These are phyloP conservation scores for Straminergon stramineum DNA, from an alignment of 225 moss, liverwort and hornwort species.

Conservation along the genomic window DNA sequence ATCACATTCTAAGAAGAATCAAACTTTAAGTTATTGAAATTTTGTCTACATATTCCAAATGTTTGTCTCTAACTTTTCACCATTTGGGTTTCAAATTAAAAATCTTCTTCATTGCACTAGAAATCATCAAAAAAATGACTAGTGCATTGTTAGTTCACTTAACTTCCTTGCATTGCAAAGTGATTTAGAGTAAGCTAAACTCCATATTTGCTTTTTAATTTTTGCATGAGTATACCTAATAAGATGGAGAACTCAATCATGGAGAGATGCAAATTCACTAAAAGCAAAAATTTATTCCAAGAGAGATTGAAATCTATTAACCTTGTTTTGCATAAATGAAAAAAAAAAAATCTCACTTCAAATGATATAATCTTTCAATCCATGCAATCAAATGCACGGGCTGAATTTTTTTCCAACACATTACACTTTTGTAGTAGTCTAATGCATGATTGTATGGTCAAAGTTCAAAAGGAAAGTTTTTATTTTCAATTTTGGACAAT, in stretches of 20 bases:
- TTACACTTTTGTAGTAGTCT: background rate
- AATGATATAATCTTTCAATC: background rate
- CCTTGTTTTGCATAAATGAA: background rate
- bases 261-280: background rate
- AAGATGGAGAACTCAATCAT: background rate
- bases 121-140: background rate
- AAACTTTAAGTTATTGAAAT: background rate
- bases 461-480: background rate
- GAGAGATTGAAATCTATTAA: accelerated
- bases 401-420: background rate
- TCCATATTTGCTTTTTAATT: background rate
- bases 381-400: accelerated
- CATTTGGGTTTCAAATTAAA: background rate
- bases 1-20: background rate
- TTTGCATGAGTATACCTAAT: background rate
- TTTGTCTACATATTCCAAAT: background rate
- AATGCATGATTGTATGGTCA: accelerated
- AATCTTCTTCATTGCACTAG: no score
- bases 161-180: background rate
- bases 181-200: background rate
- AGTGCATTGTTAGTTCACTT: accelerated
- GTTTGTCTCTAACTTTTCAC: background rate
- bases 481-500: background rate
- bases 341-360: background rate
- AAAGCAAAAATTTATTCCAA: background rate